Evolutionary conservation across 2,329 filamentous ascomycete genomes (phyloP).

Genomic region (Fusarium sp.): DNA sequence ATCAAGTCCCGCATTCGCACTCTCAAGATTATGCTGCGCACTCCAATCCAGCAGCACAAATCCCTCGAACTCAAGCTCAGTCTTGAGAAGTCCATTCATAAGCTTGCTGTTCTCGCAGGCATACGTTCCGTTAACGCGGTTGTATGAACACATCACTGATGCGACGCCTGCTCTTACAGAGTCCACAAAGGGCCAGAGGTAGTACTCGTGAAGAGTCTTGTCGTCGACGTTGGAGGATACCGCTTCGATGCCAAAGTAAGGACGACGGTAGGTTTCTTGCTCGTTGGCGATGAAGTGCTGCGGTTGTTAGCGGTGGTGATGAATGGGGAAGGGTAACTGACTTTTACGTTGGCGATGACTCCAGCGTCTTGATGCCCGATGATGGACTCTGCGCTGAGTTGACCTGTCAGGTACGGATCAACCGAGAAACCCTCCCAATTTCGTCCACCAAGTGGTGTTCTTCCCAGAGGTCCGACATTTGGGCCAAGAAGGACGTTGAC

Average conservation of each 20-base stretch:
- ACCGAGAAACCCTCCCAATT: slow-evolving; percentile 80
- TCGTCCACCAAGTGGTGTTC: slow-evolving; percentile 74
- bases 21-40: slow-evolving; percentile 67
- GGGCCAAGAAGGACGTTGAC: slow-evolving; percentile 76
- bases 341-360: slow-evolving; percentile 78
- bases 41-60: slow-evolving; percentile 76
- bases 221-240: slow-evolving; percentile 71
- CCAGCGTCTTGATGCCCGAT: slow-evolving; percentile 79
- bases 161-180: slow-evolving; percentile 64
- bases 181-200: slow-evolving; percentile 72
- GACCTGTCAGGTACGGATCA: slow-evolving; percentile 75
- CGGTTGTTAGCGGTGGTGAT: rapidly evolving
- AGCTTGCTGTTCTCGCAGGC: slow-evolving; percentile 76
- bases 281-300: slow-evolving; percentile 68
- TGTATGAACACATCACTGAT: slow-evolving; percentile 74
- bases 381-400: slow-evolving; percentile 75
- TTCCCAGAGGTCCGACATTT: slow-evolving; percentile 73
- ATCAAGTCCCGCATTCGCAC: slow-evolving; percentile 68
- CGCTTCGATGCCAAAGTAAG: slow-evolving; percentile 56
- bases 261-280: slow-evolving; percentile 61
- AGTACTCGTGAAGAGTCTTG: slow-evolving; percentile 70
- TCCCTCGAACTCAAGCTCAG: slow-evolving; percentile 70
- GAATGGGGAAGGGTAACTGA: slow-evolving; percentile 10
- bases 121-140: slow-evolving; percentile 76
- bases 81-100: slow-evolving; percentile 73